Base-by-base conservation (phyloP, 2,329 filamentous ascomycete genomes). In the Coniochaeta hoffmannii region DNA sequence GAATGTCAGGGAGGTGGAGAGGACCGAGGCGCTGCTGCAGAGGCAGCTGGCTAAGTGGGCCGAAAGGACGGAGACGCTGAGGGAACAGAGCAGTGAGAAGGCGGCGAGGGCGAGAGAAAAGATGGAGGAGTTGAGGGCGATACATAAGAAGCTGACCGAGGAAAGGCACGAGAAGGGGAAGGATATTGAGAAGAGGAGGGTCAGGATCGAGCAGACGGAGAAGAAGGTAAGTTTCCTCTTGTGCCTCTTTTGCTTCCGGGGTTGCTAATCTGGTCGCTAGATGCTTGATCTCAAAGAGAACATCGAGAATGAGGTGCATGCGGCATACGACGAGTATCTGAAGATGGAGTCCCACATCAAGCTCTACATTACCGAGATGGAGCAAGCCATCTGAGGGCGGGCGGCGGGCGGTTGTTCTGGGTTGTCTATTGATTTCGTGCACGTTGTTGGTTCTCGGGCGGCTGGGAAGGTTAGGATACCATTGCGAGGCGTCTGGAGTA, bases 341-440 rank as follows among this genome's bases (percentile, higher is more conserved):
- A 97, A 97, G 83, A 88, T 99, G 84, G 93, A 97, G 71, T 87
- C 90, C 35, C 94, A 99, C 68, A 95, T 99, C 70, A 93, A 92
- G 73, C 78, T 97, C 59, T 99, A 99, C 76, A 96, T 99, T 67
- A 96, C 89, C 4, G 94, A 99, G 78, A 97, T 99, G 92, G 94
- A 97, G 73, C 92, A 97, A 73, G 87, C 86, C 56, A 83, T 94
- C 62, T 76, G 62, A 66, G 54, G 50, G 4, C 15, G 38, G 15
- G 17, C 52, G 50, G 19, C 7, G 34, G 34, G 5, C 10, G 34
- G 34, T 9, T 19, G 8, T 56, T 19, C 60, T 64, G 58, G 58
- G 61, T 56, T 60, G 54, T 19, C 54, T 66, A n/a, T n/a, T n/a
- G n/a, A n/a, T n/a, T n/a, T n/a, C n/a, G n/a, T n/a, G n/a, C 56